Base-by-base conservation (phyloP, 257 asterid species). In the Petunia secreta region DNA sequence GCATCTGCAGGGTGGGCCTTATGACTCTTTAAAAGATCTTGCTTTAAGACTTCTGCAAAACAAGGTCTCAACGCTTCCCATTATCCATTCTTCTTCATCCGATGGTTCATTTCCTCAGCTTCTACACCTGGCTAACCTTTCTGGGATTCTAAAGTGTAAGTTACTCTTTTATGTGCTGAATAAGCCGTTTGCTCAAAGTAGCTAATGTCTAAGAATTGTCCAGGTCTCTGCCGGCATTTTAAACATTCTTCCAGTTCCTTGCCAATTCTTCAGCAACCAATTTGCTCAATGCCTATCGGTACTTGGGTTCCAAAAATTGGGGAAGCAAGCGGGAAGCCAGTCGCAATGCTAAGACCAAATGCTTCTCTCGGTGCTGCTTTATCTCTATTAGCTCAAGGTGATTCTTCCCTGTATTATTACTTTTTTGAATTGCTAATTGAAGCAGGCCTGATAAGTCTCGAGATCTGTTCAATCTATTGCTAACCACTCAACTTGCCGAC, bases 241-340 rank as follows among this genome's bases (percentile, higher is more conserved):
- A 89, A 83, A 84, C 89, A 92, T 89, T 92, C 97, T 82, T 82
- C 93, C 85, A 85, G 92, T 85, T 90, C 97, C 63, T 81, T 92
- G 86, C 94, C 97, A 79, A 88, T 92, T 83, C 94, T 92, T 79
- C 93, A 90, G 83, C 92, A 87, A 68, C 97, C 97, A 75, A 88
- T 92, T 82, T 89, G 88, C 78, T 86, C 90, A 57, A 82, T 92
- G 82, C 92, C 94, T 81, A 68, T 92, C 85, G 97, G 94, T 75
- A 88, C 94, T 46, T 92, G 97, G 97, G 93, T 90, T 65, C 94
- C 97, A 8, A 87, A 90, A 81, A 89, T 90, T 73, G 94, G 97
- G 78, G 97, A 90, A 81, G 73, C 93, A 83, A 85, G 63, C 83
- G 91, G 88, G 81, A 87, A 87, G 84, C 89, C 94, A 68, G 65